Percentiles rank a stretch among this genome's conserved stretches.
Evolutionary conservation across 495 filamentous ascomycete genomes (phyloP).

Genomic region (Staphylotrichum longicolle): DNA sequence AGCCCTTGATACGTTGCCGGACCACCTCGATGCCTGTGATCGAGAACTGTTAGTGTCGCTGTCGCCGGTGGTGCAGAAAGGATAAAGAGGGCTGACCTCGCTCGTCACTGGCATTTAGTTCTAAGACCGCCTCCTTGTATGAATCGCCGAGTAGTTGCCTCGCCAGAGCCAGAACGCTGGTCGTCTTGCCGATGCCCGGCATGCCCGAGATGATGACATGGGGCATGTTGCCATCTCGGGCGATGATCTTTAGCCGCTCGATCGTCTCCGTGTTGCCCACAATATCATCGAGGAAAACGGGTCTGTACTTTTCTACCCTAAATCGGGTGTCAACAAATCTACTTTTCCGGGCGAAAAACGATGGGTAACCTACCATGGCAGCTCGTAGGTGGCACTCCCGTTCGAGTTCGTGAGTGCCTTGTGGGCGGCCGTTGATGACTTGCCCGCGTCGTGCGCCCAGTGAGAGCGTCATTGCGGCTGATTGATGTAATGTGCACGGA

Average conservation of each 20-base stretch:
- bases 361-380: conserved; percentile 73
- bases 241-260: conserved; percentile 97
- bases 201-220: conserved; percentile 99
- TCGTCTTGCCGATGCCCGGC: conserved; percentile 99
- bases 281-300: conserved; percentile 89
- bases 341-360: neutral
- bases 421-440: conserved; percentile 74
- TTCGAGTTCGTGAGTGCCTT: conserved; percentile 63
- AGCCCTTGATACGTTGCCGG: conserved; percentile 96
- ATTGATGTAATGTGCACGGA: neutral
- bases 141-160: conserved; percentile 87
- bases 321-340: conserved; percentile 13
- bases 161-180: conserved; percentile 89
- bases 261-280: conserved; percentile 98
- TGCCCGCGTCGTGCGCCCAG: too few species aligned
- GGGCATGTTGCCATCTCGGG: conserved; percentile 98
- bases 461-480: conserved; percentile 40
- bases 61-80: neutral
- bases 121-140: conserved; percentile 96
- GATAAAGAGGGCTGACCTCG: conserved; percentile 54
- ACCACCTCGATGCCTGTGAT: conserved; percentile 87
- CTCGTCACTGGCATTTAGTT: conserved; percentile 95
- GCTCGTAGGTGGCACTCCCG: conserved; percentile 69
- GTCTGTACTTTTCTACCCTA: conserved; percentile 99
- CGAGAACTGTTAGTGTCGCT: neutral